Conservation (phyloP, 2,329 filamentous ascomycete genomes). For the Cordyceps tenuipes region DNA sequence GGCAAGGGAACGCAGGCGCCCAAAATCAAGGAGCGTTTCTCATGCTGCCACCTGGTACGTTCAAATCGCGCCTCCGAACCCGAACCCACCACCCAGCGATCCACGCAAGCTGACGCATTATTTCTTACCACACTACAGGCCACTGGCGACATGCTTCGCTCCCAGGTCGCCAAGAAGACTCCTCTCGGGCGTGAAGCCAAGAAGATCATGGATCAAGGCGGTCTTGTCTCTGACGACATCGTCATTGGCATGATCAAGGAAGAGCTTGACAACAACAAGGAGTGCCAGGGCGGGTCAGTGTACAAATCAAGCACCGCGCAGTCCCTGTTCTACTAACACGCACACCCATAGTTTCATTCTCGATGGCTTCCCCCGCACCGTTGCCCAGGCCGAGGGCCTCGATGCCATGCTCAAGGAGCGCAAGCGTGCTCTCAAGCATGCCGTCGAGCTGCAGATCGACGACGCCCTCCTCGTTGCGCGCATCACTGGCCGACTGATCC, state of each 20-base stretch:
- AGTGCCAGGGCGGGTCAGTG: constrained; percentile 90
- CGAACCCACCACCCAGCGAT: not conserved
- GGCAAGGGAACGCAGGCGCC: constrained; percentile 99
- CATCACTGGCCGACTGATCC: constrained; percentile 91
- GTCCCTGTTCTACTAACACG: not conserved
- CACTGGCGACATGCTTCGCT: constrained; percentile 97
- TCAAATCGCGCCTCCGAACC: constrained; percentile 6
- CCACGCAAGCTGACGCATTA: constrained; percentile 13
- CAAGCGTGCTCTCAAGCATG: constrained; percentile 83
- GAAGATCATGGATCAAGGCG: constrained; percentile 99
- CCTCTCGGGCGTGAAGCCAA: constrained; percentile 89
- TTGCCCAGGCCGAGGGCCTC: constrained; percentile 88
- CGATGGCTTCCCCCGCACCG: constrained; percentile 95
- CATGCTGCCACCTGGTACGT: constrained; percentile 89
- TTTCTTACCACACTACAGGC: constrained; percentile 48
- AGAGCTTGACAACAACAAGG: constrained; percentile 85
- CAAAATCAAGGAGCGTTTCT: constrained; percentile 96
- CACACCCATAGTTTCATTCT: constrained; percentile 73
- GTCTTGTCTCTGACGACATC: constrained; percentile 96
- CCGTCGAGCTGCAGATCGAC: constrained; percentile 94
- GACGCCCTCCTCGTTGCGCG: constrained; percentile 87
- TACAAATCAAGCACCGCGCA: not conserved
- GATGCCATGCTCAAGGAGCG: constrained; percentile 79
- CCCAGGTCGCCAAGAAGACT: constrained; percentile 97
- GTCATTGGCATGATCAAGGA: constrained; percentile 99